phyloP scores from a whole-genome alignment of 2,329 filamentous ascomycete species.

The Cladophialophora immunda region DNA sequence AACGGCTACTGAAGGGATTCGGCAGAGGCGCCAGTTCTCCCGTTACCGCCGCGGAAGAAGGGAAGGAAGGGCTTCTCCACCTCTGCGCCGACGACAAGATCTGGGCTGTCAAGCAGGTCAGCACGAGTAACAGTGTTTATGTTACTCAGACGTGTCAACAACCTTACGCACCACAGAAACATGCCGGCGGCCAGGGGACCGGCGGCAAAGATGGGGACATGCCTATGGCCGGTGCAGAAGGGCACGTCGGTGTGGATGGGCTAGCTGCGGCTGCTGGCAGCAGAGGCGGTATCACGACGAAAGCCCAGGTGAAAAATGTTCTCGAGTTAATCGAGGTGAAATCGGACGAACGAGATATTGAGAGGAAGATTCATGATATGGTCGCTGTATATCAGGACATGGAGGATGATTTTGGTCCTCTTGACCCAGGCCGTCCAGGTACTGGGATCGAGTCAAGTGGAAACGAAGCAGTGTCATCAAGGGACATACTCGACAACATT shows the following conservation, averaged over 20 bases:
- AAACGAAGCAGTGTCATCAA: background rate
- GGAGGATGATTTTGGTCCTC: slow-evolving; percentile 5
- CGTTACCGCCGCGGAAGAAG: background rate
- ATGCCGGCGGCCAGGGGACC: background rate
- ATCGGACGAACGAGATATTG: slow-evolving; percentile 17
- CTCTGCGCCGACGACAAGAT: slow-evolving; percentile 67
- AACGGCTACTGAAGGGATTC: background rate
- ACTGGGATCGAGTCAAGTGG: background rate
- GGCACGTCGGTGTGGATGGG: background rate
- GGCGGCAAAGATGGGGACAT: slow-evolving; percentile 15
- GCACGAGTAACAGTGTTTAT: slow-evolving; percentile 71
- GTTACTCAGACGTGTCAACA: slow-evolving; percentile 50
- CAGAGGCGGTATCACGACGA: slow-evolving; percentile 45
- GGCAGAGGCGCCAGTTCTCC: background rate
- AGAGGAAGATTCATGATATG: slow-evolving; percentile 16
- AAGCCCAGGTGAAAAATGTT: slow-evolving; percentile 56
- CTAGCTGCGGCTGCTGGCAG: background rate
- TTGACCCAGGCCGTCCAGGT: background rate
- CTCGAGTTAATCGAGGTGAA: slow-evolving; percentile 52
- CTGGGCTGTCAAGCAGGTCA: slow-evolving; percentile 69
- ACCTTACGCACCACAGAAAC: slow-evolving; percentile 8
- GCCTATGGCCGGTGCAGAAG: background rate
- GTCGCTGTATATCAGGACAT: slow-evolving; percentile 12
- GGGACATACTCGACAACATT: slow-evolving; percentile 35
- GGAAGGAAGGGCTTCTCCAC: slow-evolving; percentile 48